Conservation (phyloP, 1,284 basidiomycete genomes). For the Xerocomus tenax region DNA sequence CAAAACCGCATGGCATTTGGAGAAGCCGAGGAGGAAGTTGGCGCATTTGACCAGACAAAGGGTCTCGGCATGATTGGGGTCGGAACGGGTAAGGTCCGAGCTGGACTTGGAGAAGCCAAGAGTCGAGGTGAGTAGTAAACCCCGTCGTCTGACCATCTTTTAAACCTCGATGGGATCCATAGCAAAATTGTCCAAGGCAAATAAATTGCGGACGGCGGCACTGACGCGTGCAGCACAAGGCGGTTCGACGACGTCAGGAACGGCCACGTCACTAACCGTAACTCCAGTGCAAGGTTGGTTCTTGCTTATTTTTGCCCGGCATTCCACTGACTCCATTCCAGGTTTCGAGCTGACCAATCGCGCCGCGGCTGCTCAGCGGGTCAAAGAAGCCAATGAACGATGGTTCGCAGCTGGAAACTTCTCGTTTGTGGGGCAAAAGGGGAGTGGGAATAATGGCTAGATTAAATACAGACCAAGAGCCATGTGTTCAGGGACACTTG, state of each 20-base stretch:
- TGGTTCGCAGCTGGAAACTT: conserved; percentile 88
- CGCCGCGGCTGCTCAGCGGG: conserved; percentile 64
- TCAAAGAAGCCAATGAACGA: conserved; percentile 86
- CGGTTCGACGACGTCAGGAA: conserved; percentile 66
- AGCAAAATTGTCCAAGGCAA: conserved; percentile 96
- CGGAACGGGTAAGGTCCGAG: conserved; percentile 79
- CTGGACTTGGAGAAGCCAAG: conserved; percentile 76
- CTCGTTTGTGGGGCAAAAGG: conserved; percentile 69
- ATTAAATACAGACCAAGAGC: background rate
- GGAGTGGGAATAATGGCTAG: conserved; percentile 29
- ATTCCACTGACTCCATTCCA: conserved; percentile 13
- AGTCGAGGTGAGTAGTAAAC: conserved; percentile 60
- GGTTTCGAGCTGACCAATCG: conserved; percentile 87
- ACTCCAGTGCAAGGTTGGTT: conserved; percentile 87
- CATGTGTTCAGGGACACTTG: background rate
- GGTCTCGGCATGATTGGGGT: conserved; percentile 94
- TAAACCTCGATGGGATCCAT: conserved; percentile 13
- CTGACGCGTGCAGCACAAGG: conserved; percentile 65
- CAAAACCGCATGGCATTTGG: conserved; percentile 97
- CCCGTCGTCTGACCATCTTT: background rate
- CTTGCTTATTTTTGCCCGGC: conserved; percentile 4
- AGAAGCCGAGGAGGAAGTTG: conserved; percentile 91
- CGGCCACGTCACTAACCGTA: conserved; percentile 85
- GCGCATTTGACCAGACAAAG: conserved; percentile 92
- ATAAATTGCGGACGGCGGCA: conserved; percentile 82